Base-by-base conservation (phyloP, 257 asterid species). In the Plectranthus barbatus region DNA sequence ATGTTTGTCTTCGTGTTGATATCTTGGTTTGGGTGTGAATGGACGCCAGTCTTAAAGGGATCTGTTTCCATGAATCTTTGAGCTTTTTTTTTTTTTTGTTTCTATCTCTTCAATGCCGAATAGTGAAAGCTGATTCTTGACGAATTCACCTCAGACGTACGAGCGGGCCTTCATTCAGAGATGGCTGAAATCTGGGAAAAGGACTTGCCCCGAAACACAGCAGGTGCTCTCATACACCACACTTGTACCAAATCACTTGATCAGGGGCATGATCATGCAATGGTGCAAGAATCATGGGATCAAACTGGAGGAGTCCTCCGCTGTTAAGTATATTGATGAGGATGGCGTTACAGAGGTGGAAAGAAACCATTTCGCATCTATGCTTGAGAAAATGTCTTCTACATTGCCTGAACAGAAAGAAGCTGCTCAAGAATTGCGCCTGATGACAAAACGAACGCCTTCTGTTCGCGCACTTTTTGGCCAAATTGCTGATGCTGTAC, bases 161-260 rank as follows among this genome's bases (percentile, higher is more conserved):
- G 99, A 93, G 53, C 72, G 89, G 42, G 79, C 95, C 23, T 83
- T 83, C 84, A 87, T 93, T 72, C 86, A 82, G 62, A 90, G 83
- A 74, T 87, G 96, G 97, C 57, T 93, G 20, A 87, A 85, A 66
- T 47, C 84, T 33, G 99, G 97, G 56, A 93, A 87, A 29, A 74
- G 96, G 60, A 84, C 88, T 0, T 90, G 99, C 76, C 99, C 99
- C 15, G 62, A 41, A 40, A 85, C 97, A 4, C 83, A 90, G 26
- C 96, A 93, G 71, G 97, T 93, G 14, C 90, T 93, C 31, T 77
- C 96, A 6, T 81, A 87, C 73, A 85, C 91, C 1, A 19, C 64
- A 21, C 94, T 93, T 31, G 84, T 88, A 0, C 94, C 97, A 4
- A 93, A 93, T 75, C 80, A 72, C 76, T 76, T 90, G 71, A 76